Evolutionary conservation across 2,329 filamentous ascomycete species (phyloP).

Genomic region (Aschersonia sp.): DNA sequence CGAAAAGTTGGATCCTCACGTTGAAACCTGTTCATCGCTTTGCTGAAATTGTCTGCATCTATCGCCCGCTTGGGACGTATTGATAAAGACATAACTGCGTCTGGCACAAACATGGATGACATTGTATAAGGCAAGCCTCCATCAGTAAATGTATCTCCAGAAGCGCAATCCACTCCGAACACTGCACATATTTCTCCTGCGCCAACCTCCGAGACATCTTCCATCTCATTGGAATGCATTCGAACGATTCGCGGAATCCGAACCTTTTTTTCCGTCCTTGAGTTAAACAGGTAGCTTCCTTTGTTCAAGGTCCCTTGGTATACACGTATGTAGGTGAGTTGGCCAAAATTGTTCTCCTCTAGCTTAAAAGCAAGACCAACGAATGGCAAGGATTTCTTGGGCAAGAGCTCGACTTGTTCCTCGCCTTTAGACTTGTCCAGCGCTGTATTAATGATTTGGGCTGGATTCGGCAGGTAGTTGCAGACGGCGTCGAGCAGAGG

Average conservation of each 20-base stretch:
- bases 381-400: conserved; percentile 87
- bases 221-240: conserved; percentile 99
- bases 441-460: conserved; percentile 77
- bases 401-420: conserved; percentile 70
- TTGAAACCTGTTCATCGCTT: conserved; percentile 98
- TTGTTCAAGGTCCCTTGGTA: conserved; percentile 89
- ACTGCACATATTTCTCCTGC: conserved; percentile 98
- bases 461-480: conserved; percentile 87
- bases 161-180: conserved; percentile 95
- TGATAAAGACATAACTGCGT: conserved; percentile 94
- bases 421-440: conserved; percentile 72
- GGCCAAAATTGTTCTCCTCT: conserved; percentile 96
- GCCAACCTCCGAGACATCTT: conserved; percentile 83
- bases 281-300: conserved; percentile 85
- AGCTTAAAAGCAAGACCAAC: conserved; percentile 97
- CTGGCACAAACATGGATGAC: conserved; percentile 96
- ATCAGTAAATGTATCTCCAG: conserved; percentile 95
- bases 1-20: conserved; percentile 97
- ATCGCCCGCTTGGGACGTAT: conserved; percentile 92
- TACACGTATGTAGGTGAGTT: conserved; percentile 95
- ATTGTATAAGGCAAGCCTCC: conserved; percentile 85
- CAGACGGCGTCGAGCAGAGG: conserved; percentile 94
- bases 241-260: conserved; percentile 94
- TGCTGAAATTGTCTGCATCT: conserved; percentile 88
- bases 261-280: conserved; percentile 87